A percentile compares a stretch with the other conserved stretches of the same genome.
Evolutionary conservation across 768 basidiomycete genomes (phyloP).

Genomic region (Lactarius sanguifluus): DNA sequence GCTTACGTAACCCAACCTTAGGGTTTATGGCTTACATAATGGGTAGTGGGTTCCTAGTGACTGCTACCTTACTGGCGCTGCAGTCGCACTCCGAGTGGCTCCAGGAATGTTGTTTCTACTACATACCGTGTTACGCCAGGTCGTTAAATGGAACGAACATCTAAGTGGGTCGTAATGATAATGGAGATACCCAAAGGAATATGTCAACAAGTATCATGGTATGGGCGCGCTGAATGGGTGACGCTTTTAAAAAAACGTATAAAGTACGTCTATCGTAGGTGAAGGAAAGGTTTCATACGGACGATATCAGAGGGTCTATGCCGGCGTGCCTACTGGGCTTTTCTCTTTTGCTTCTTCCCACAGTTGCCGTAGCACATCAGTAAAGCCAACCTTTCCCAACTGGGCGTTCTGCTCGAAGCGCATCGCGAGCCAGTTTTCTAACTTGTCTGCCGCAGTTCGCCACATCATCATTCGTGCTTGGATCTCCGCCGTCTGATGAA

Average conservation of each 20-base stretch:
- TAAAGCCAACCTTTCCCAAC: constrained; percentile 84
- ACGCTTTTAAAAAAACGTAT: constrained; percentile 34
- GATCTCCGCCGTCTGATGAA: constrained; percentile 90
- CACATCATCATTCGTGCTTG: constrained; percentile 79
- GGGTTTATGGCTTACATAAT: too few species aligned
- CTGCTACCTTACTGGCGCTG: neutral
- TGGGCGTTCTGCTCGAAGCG: constrained; percentile 93
- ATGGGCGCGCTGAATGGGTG: constrained; percentile 21
- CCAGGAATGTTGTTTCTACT: neutral
- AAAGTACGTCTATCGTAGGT: constrained; percentile 28
- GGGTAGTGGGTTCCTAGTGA: too few species aligned
- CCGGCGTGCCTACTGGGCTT: constrained; percentile 39
- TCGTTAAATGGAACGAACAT: neutral
- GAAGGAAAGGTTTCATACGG: constrained; percentile 18
- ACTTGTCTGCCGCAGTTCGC: constrained; percentile 75
- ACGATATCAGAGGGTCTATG: constrained; percentile 21
- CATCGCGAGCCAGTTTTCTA: constrained; percentile 85
- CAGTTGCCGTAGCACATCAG: constrained; percentile 78
- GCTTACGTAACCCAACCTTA: too few species aligned
- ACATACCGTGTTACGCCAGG: neutral
- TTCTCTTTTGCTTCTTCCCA: constrained; percentile 69
- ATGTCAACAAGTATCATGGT: constrained; percentile 34
- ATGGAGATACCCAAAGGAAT: constrained; percentile 29
- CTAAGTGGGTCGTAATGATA: constrained; percentile 11
- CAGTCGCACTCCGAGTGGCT: neutral